Base-by-base conservation (phyloP, 345 rosid genomes). In the Geranium rotundifolium region DNA sequence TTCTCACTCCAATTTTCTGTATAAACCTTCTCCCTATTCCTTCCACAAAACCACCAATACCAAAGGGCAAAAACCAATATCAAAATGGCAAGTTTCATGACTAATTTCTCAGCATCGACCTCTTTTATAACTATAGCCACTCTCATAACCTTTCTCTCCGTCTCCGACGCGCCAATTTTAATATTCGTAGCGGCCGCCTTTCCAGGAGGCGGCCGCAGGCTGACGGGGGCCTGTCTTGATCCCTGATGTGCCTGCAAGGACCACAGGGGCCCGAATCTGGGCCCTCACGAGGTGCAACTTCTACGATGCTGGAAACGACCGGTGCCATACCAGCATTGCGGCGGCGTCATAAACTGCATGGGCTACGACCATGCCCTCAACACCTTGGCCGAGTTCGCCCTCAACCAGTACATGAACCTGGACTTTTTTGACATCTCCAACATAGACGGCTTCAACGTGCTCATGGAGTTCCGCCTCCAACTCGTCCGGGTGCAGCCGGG, bases 351-450 rank as follows among this genome's bases (percentile, higher is more conserved):
- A 10, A 5, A 37, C 12, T 76, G 77, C 65, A 55, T 58, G 41
- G 63, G 1, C 46, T 73, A 54, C 16, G 75, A 75, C 0, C 0
- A 1, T 0, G 23, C 70, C 6, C 77, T 72, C 0, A 76, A 70
- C 65, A 76, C 75, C 3, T 54, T 77, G 13, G 77, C 70, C 1
- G 75, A 77, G 59, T 70, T 50, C 58, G 72, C 71, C 0, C 68
- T 73, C 1, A 77, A 73, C 75, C 75, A 73, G 57, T 77, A 8
- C 29, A 55, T 7, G 13, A 67, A 64, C 65, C 0, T 39, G 62
- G 77, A 77, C 63, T 77, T 77, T 71, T 52, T 67, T 12, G 80
- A 77, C 68, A 69, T 77, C 4, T 77, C 77, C 15, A 56, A 65
- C 1, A 67, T 73, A 2, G 75, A 73, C 0, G 75, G 77, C 4